Conservation (phyloP, 306 rosid genomes). For the Rosa persica region DNA sequence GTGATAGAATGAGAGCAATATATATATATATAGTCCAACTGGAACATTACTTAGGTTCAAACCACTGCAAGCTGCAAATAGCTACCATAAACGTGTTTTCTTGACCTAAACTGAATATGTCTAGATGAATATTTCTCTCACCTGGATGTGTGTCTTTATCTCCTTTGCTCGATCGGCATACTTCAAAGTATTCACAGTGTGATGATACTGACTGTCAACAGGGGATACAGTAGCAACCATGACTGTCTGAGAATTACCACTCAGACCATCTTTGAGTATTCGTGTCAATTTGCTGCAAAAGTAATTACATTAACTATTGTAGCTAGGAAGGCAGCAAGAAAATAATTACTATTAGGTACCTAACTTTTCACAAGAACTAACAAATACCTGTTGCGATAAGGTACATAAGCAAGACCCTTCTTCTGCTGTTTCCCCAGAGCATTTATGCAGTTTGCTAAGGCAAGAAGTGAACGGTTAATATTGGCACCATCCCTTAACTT, state of each 20-base stretch:
- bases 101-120: background rate
- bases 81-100: background rate
- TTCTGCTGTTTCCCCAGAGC: conserved; percentile 64
- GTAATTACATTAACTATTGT: conserved; percentile 24
- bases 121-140: conserved; percentile 11
- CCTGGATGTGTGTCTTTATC: conserved; percentile 69
- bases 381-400: conserved; percentile 59
- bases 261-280: conserved; percentile 62
- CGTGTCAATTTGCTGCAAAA: conserved; percentile 63
- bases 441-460: conserved; percentile 66
- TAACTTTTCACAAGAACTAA: conserved; percentile 4
- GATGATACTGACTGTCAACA: conserved; percentile 55
- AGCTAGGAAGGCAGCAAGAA: conserved; percentile 6
- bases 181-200: conserved; percentile 61
- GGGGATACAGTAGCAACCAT: conserved; percentile 66
- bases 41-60: background rate
- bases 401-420: conserved; percentile 70
- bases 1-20: background rate
- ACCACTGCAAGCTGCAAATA: background rate
- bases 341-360: conserved; percentile 35
- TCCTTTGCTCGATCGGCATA: conserved; percentile 73
- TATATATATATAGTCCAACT: background rate
- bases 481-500: conserved; percentile 68
- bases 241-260: conserved; percentile 67
- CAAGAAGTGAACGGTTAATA: conserved; percentile 70